Evolutionary conservation across 2,329 filamentous ascomycete genomes (phyloP).

Genomic region (Aspergillus sp.): DNA sequence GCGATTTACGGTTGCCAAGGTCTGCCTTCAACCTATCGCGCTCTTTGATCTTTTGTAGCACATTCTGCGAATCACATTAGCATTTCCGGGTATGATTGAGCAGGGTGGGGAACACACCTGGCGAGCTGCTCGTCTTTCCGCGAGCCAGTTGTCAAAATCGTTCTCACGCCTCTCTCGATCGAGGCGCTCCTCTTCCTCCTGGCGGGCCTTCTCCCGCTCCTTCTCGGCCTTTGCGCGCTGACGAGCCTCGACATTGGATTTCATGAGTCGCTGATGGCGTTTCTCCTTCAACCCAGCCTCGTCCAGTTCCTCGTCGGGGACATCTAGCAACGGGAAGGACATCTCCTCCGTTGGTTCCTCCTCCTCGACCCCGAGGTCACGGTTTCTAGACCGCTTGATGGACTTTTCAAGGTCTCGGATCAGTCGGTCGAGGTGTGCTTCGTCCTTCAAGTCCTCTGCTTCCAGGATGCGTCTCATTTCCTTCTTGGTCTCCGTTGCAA

Average conservation of each 20-base stretch:
- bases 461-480: constrained; percentile 84
- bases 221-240: constrained; percentile 95
- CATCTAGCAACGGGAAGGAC: constrained; percentile 82
- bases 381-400: constrained; percentile 85
- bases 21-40: constrained; percentile 91
- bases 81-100: not conserved
- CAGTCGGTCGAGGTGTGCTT: constrained; percentile 76
- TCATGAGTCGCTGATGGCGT: constrained; percentile 85
- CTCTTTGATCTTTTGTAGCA: constrained; percentile 85
- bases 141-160: constrained; percentile 82
- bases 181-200: constrained; percentile 77
- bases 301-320: constrained; percentile 89
- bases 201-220: constrained; percentile 81
- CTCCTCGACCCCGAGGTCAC: constrained; percentile 87
- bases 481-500: constrained; percentile 82
- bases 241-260: constrained; percentile 90
- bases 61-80: constrained; percentile 48
- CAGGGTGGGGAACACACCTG: constrained; percentile 36
- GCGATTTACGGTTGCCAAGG: constrained; percentile 91
- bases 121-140: constrained; percentile 73
- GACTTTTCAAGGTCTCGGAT: constrained; percentile 88
- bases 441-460: constrained; percentile 88
- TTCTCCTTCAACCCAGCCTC: constrained; percentile 91
- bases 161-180: constrained; percentile 83
- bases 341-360: constrained; percentile 73